Base-by-base conservation (phyloP, 108 stramenopile species). In the Stephanodiscus minutulus region DNA sequence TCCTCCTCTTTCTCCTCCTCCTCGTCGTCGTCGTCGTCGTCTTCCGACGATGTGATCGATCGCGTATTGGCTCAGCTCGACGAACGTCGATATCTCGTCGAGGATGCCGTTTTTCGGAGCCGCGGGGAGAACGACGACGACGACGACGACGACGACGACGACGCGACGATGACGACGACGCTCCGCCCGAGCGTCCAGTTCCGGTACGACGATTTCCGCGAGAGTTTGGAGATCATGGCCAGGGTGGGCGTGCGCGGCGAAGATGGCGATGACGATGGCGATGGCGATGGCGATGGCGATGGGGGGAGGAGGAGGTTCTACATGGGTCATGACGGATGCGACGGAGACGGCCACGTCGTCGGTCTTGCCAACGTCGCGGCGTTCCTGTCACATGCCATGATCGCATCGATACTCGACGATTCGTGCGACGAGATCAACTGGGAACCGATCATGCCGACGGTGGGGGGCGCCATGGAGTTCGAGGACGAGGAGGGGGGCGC, bases 341-440 rank as follows among this genome's bases (percentile, higher is more conserved):
- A 74, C 36, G 50, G 61, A 13, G 61, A 71, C 18, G 73, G 73
- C 35, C 60, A 58, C 46, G 44, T 66, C 24, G 37, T 60, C 18
- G 73, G 73, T 1, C 53, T 74, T 3, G 52, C 44, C 21, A 74
- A 74, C 52, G 31, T 74, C 21, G 73, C 73, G 22, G 49, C 73
- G 12, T 74, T 74, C 35, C 22, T 74, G 22, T 43, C 64, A 1
- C 73, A 74, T 33, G 36, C 35, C 64, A 74, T 74, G 73, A 54
- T 57, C 20, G 15, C 21, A 20, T 27, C n/a, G 20, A 74, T 74
- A 47, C 28, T 29, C 5, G 48, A 74, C 35, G 73, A 74, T 28
- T 36, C 65, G 10, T 74, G 73, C 64, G 73, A 74, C 36, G 73
- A 74, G 49, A 21, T 71, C 3, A 71, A 71, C 61, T 71, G 70